Base-by-base conservation (phyloP, 441 rosid species). In the Adansonia rubrostipa region DNA sequence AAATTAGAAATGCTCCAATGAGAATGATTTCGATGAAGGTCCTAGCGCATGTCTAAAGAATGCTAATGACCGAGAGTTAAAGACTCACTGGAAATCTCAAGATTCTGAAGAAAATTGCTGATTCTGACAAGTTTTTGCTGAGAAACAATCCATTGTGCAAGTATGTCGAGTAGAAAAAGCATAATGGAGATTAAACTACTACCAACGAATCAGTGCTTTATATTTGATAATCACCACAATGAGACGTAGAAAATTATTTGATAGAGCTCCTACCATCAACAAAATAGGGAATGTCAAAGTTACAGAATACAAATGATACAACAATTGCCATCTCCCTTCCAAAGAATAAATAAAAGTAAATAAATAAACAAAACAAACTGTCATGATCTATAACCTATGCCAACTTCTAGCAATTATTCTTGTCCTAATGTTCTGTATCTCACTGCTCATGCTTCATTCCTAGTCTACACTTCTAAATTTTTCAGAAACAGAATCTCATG, bases 201-300 rank as follows among this genome's bases (percentile, higher is more conserved):
- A 67, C 8, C 36, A 67, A 67, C 45, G 51, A 44, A 20, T 68
- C 73, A 73, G 22, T 24, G 17, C 20, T 11, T 20, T 47, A 54
- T 36, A 15, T 61, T 42, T 62, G 48, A 60, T 33, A 63, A 75
- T 75, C 15, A 48, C 42, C 71, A 75, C n/a, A 48, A 15, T 64
- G 6, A 22, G n/a, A 61, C 22, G 54, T 15, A 9, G 58, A 48
- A 36, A 48, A 60, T 67, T 40, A 56, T 61, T 44, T 61, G 42
- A 24, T 42, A 58, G 53, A 77, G 58, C 69, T 63, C 76, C 57
- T 65, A 62, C 60, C 8, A 15, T 20, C 48, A 73, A 53, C 53
- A 77, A 65, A 66, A 66, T 50, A 36, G 40, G 71, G 60, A 77
- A 74, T 45, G 62, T 50, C 73, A 40, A 3, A 36, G 51, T 56